Percentiles rank a stretch among this genome's conserved stretches.
Conservation (phyloP, 352 stramenopile species). For the Pythium apleroticum region DNA sequence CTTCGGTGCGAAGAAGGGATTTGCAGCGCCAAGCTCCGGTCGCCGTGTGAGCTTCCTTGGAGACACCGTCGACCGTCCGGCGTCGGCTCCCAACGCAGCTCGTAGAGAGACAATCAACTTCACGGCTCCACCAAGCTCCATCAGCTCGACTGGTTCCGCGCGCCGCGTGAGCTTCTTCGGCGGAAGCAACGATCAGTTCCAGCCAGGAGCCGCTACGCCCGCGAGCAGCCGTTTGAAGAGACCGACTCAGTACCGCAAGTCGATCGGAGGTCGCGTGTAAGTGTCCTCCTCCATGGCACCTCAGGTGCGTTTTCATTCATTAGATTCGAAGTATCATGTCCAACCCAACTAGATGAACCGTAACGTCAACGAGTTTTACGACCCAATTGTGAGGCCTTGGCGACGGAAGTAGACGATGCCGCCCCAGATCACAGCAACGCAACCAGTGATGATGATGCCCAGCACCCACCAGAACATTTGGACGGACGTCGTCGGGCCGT, state of each 20-base stretch:
- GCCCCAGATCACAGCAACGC: constrained; percentile 27
- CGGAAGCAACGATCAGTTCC: constrained; percentile 6
- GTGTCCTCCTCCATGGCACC: too few species aligned
- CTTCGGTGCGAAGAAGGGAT: not conserved
- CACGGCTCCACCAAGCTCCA: not conserved
- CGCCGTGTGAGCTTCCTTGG: constrained; percentile 2
- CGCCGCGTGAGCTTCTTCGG: constrained; percentile 30
- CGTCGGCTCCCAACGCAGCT: not conserved
- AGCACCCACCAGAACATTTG: constrained; percentile 38
- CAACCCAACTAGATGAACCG: constrained; percentile 2
- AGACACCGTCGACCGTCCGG: not conserved
- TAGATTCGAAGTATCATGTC: constrained; percentile 1
- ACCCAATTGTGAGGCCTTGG: constrained; percentile 27
- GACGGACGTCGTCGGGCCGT: constrained; percentile 24
- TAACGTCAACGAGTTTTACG: constrained; percentile 8
- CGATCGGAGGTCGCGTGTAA: constrained; percentile 26
- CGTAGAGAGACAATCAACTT: not conserved
- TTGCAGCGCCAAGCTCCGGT: constrained; percentile 1
- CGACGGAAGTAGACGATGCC: constrained; percentile 31
- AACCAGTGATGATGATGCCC: constrained; percentile 26
- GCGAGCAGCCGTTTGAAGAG: constrained; percentile 24
- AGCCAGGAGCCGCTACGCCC: constrained; percentile 14
- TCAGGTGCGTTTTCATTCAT: not conserved
- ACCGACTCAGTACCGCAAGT: constrained; percentile 32
- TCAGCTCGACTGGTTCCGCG: constrained; percentile 1